These are phyloP conservation scores for Theileria luwenshuni DNA, from an alignment of 169 alveolate genomes.

Conservation along the genomic window DNA sequence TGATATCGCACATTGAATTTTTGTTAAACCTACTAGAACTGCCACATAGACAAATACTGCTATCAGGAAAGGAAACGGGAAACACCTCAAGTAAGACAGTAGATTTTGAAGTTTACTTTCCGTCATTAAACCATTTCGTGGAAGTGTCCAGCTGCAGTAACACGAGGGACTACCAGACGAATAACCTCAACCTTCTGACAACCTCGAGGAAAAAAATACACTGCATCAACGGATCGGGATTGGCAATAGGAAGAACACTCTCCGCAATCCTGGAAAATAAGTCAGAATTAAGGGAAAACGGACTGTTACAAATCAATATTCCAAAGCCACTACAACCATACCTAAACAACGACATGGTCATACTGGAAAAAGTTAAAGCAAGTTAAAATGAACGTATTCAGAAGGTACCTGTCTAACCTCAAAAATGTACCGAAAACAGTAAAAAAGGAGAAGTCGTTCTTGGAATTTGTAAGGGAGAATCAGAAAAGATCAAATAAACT, in stretches of 20 bases:
- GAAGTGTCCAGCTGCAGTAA: slow-evolving; percentile 79
- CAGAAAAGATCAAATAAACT: too few relatives aligned
- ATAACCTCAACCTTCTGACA: slow-evolving; percentile 57
- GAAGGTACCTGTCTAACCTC: slow-evolving; percentile 23
- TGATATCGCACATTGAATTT: slow-evolving; percentile 73
- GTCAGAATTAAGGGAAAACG: slow-evolving; percentile 43
- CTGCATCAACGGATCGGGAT: slow-evolving; percentile 78
- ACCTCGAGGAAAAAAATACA: slow-evolving; percentile 57
- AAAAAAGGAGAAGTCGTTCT: neutral
- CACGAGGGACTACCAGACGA: slow-evolving; percentile 75
- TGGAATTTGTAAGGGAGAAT: neutral
- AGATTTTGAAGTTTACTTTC: slow-evolving; percentile 77
- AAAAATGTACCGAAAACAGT: neutral
- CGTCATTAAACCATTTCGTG: slow-evolving; percentile 67
- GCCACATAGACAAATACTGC: slow-evolving; percentile 56
- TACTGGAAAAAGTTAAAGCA: slow-evolving; percentile 19
- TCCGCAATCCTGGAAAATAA: slow-evolving; percentile 75
- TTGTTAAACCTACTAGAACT: slow-evolving; percentile 48
- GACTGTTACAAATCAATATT: slow-evolving; percentile 45
- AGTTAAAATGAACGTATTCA: slow-evolving; percentile 19
- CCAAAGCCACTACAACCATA: slow-evolving; percentile 72
- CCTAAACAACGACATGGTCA: slow-evolving; percentile 43
- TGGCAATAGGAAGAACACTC: slow-evolving; percentile 78
- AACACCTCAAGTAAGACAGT: slow-evolving; percentile 68
- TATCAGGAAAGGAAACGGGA: slow-evolving; percentile 70